phyloP scores from a whole-genome alignment of 495 filamentous ascomycete species.

The Monascus purpureus region DNA sequence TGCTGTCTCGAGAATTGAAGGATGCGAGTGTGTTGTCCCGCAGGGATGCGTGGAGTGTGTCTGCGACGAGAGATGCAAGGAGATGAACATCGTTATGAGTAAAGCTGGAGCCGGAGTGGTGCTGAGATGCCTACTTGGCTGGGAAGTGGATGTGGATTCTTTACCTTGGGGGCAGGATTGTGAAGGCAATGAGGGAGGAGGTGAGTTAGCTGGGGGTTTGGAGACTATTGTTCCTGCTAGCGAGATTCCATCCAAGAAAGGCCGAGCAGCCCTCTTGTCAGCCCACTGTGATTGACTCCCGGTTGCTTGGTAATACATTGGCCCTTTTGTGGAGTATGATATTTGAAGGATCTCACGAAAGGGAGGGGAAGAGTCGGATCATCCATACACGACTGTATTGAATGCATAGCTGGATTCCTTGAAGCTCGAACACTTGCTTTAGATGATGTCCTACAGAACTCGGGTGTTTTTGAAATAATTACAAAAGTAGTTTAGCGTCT shows the following conservation, averaged over 20 bases:
- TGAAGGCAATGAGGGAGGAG: conserved; percentile 24
- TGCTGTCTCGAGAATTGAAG: conserved; percentile 64
- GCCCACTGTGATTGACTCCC: too few species aligned
- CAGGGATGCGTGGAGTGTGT: conserved; percentile 84
- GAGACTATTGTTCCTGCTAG: conserved; percentile 72
- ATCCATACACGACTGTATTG: too few species aligned
- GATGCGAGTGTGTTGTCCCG: conserved; percentile 45
- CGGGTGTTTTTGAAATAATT: too few species aligned
- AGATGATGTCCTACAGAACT: too few species aligned
- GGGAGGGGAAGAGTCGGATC: too few species aligned
- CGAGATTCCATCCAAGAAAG: conserved; percentile 49
- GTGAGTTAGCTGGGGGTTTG: conserved; percentile 49
- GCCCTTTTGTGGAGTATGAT: too few species aligned
- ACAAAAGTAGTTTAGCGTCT: too few species aligned
- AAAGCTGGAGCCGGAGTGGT: conserved; percentile 79
- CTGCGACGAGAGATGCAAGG: conserved; percentile 70
- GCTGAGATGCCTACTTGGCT: conserved; percentile 56
- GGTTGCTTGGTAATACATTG: too few species aligned
- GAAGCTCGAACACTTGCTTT: too few species aligned
- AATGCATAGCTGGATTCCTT: too few species aligned
- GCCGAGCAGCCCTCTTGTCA: too few species aligned
- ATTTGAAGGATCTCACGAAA: too few species aligned
- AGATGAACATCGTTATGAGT: conserved; percentile 84
- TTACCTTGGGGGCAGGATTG: conserved; percentile 68
- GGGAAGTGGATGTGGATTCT: conserved; percentile 57